Percentiles rank a stretch among this genome's conserved stretches.
Evolutionary conservation across 495 filamentous ascomycete genomes (phyloP).

Genomic region (Bombardia bombarda): DNA sequence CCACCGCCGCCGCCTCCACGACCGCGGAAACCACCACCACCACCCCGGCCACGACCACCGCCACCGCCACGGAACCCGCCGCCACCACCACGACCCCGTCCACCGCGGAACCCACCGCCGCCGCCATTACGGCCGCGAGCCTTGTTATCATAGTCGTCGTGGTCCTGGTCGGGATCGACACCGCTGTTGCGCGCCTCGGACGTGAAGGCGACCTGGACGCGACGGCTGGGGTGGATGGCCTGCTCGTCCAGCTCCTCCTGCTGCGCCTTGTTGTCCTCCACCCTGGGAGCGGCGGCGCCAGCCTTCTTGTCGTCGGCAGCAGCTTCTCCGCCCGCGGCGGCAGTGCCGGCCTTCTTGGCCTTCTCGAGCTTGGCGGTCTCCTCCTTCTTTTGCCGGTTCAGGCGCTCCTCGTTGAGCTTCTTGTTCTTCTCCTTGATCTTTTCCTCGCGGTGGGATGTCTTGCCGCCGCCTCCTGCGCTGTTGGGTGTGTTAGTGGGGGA

Average conservation of each 20-base stretch:
- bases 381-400: conserved; percentile 38
- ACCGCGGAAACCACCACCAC: conserved; percentile 7
- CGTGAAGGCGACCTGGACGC: conserved; percentile 9
- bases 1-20: conserved; percentile 6
- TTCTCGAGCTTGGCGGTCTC: conserved; percentile 46
- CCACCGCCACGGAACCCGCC: conserved; percentile 8
- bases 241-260: conserved; percentile 20
- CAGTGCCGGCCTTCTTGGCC: conserved; percentile 2
- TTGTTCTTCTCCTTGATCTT: conserved; percentile 69
- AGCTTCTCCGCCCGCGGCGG: too few species aligned
- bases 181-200: background rate
- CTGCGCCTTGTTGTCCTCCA: conserved; percentile 17
- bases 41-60: conserved; percentile 8
- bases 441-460: conserved; percentile 56
- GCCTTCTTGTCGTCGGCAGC: background rate
- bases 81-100: conserved; percentile 5
- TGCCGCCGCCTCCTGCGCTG: conserved; percentile 76
- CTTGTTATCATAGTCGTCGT: conserved; percentile 4
- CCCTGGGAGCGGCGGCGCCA: conserved; percentile 12
- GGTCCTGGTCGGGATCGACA: conserved; percentile 2
- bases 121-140: conserved; percentile 3
- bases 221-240: conserved; percentile 22
- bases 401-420: conserved; percentile 80
- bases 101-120: conserved; percentile 6
- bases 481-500: conserved; percentile 1